These are phyloP conservation scores for Saturnispora dispora DNA, from an alignment of 805 yeast genomes.

Conservation along the genomic window DNA sequence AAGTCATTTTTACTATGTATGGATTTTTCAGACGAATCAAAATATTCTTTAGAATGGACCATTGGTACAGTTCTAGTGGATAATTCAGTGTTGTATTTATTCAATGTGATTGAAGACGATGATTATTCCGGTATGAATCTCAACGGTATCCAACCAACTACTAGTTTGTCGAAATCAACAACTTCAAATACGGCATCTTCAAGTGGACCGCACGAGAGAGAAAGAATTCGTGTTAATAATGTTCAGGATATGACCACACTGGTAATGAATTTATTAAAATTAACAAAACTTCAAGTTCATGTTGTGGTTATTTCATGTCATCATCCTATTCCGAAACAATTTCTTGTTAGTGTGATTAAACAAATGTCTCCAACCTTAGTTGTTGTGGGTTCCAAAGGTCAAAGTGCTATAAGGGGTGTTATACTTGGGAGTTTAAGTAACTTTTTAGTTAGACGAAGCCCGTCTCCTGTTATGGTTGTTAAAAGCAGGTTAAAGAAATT, in stretches of 20 bases:
- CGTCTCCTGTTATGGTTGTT: conserved; percentile 77
- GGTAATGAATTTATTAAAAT: conserved; percentile 38
- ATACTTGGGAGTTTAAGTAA: conserved; percentile 65
- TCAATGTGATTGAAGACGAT: conserved; percentile 46
- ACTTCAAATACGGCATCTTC: conserved; percentile 8
- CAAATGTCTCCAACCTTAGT: conserved; percentile 66
- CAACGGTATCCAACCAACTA: conserved; percentile 27
- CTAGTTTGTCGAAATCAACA: conserved; percentile 7
- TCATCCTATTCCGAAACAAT: conserved; percentile 66
- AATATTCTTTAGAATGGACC: conserved; percentile 80
- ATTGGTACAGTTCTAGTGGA: conserved; percentile 77
- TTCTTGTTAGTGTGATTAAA: conserved; percentile 60
- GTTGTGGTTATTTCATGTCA: conserved; percentile 66
- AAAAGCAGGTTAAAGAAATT: conserved; percentile 62
- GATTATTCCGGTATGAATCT: conserved; percentile 28
- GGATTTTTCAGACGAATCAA: conserved; percentile 77
- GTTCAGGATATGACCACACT: conserved; percentile 36
- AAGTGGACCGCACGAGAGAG: conserved; percentile 17
- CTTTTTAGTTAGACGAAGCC: conserved; percentile 59
- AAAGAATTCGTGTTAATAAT: conserved; percentile 32
- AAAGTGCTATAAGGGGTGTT: conserved; percentile 63
- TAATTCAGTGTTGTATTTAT: conserved; percentile 71
- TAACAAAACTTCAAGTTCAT: conserved; percentile 65
- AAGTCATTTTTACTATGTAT: conserved; percentile 67
- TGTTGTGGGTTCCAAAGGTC: conserved; percentile 68